Evolutionary conservation across 2,329 filamentous ascomycete genomes (phyloP).

Genomic region (Diaporthe australafricana): DNA sequence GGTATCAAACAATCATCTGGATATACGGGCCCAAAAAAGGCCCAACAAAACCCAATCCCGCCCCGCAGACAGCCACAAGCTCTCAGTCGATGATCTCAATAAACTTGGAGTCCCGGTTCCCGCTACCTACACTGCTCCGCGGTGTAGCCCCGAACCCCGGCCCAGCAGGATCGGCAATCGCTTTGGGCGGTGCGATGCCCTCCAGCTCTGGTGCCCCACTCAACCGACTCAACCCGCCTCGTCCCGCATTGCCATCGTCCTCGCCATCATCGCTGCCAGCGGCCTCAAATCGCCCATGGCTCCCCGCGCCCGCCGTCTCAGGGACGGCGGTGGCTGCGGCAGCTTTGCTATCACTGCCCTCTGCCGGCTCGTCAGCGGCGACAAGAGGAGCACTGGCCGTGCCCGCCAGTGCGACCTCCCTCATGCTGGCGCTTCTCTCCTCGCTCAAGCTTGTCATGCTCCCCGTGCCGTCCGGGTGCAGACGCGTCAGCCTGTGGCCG

Average conservation of each 20-base stretch:
- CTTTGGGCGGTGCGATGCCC: constrained; percentile 38
- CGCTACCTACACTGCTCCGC: constrained; percentile 50
- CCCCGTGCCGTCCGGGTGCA: constrained; percentile 44
- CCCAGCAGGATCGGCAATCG: constrained; percentile 41
- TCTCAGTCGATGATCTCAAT: constrained; percentile 57
- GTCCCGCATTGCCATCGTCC: background rate
- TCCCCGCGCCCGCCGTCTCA: background rate
- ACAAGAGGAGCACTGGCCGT: constrained; percentile 33
- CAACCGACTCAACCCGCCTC: background rate
- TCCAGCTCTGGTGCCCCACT: constrained; percentile 26
- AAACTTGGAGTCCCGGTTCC: constrained; percentile 61
- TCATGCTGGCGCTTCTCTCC: constrained; percentile 43
- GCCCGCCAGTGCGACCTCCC: constrained; percentile 49
- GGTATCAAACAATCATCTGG: constrained; percentile 3
- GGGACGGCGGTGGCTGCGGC: background rate
- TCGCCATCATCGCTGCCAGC: constrained; percentile 34
- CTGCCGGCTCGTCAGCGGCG: constrained; percentile 42
- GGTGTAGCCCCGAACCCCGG: background rate
- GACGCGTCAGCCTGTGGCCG: constrained; percentile 50
- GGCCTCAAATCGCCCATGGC: background rate
- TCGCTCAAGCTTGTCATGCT: constrained; percentile 45
- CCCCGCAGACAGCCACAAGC: background rate
- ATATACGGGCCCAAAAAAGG: background rate
- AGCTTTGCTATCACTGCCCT: constrained; percentile 26
- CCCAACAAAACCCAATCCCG: background rate